phyloP scores from a whole-genome alignment of 495 filamentous ascomycete species.

The Penicillium silybi region DNA sequence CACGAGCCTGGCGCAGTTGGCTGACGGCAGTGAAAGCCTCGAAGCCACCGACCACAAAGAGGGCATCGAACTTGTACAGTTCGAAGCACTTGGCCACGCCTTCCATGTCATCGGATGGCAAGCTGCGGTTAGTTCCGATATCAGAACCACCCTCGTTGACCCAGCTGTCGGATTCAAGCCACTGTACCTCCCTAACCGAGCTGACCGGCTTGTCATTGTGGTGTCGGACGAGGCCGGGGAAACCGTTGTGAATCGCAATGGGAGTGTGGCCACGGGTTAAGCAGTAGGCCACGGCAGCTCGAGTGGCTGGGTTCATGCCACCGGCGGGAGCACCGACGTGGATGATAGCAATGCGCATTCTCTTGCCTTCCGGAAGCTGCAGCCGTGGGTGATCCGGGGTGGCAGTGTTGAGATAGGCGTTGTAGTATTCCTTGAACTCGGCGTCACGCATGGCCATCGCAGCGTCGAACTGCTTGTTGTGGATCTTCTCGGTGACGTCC shows the following conservation, averaged over 20 bases:
- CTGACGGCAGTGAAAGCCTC: conserved; percentile 93
- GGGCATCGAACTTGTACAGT: conserved; percentile 80
- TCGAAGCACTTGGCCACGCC: conserved; percentile 82
- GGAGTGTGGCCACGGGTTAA: conserved; percentile 88
- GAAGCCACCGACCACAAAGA: conserved; percentile 94
- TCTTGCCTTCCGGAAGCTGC: conserved; percentile 68
- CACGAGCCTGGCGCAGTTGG: conserved; percentile 75
- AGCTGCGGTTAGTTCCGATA: conserved; percentile 93
- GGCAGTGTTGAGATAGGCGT: conserved; percentile 85
- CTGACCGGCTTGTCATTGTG: conserved; percentile 77
- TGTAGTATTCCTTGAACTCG: conserved; percentile 92
- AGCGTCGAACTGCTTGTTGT: conserved; percentile 71
- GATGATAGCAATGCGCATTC: conserved; percentile 90
- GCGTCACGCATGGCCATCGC: conserved; percentile 87
- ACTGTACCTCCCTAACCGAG: conserved; percentile 77
- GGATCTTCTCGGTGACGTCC: conserved; percentile 74
- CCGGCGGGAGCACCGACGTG: conserved; percentile 98
- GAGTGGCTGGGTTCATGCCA: conserved; percentile 96
- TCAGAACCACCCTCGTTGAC: conserved; percentile 95
- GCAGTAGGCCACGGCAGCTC: conserved; percentile 94
- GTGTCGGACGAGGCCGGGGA: conserved; percentile 90
- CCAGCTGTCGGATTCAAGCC: conserved; percentile 95
- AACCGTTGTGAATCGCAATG: conserved; percentile 92
- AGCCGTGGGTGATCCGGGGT: conserved; percentile 60
- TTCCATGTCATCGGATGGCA: conserved; percentile 78